Conservation (phyloP, 768 basidiomycete genomes). For the Auricularia cornea region DNA sequence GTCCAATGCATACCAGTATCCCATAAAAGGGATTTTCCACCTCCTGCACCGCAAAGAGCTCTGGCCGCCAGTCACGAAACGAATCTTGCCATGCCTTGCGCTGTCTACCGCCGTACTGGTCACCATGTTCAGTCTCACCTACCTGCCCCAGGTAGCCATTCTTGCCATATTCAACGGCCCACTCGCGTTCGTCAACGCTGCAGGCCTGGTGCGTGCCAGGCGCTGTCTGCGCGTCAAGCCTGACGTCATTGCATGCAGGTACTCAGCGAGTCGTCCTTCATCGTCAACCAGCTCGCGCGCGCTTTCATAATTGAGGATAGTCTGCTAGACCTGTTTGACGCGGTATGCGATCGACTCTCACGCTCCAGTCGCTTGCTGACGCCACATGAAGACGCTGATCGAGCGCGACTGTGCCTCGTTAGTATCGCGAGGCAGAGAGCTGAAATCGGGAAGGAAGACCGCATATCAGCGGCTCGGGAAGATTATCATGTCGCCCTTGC, state of each 20-base stretch:
- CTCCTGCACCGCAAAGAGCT: constrained; percentile 11
- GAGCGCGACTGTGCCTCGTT: constrained; percentile 33
- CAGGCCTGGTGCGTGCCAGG: constrained; percentile 23
- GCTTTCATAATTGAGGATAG: constrained; percentile 37
- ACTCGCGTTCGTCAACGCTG: constrained; percentile 49
- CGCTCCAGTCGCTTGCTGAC: neutral
- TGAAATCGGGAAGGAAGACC: constrained; percentile 20
- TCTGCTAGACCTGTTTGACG: constrained; percentile 40
- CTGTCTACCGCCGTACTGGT: constrained; percentile 18
- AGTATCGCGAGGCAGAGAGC: constrained; percentile 29
- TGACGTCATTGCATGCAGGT: constrained; percentile 17
- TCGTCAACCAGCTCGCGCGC: constrained; percentile 37
- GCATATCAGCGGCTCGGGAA: constrained; percentile 37
- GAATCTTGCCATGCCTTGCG: constrained; percentile 8
- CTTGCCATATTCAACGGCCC: constrained; percentile 57
- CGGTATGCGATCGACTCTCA: constrained; percentile 17
- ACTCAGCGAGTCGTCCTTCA: constrained; percentile 33
- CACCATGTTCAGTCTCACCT: constrained; percentile 46
- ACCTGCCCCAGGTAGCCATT: constrained; percentile 58
- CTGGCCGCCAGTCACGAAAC: constrained; percentile 11
- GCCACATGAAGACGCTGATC: constrained; percentile 22
- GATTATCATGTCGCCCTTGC: constrained; percentile 40
- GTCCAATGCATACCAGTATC: constrained; percentile 13
- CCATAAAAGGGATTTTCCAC: constrained; percentile 12
- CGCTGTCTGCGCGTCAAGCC: neutral